phyloP scores from a whole-genome alignment of 108 stramenopile species.

The Fragilaria crotonensis region DNA sequence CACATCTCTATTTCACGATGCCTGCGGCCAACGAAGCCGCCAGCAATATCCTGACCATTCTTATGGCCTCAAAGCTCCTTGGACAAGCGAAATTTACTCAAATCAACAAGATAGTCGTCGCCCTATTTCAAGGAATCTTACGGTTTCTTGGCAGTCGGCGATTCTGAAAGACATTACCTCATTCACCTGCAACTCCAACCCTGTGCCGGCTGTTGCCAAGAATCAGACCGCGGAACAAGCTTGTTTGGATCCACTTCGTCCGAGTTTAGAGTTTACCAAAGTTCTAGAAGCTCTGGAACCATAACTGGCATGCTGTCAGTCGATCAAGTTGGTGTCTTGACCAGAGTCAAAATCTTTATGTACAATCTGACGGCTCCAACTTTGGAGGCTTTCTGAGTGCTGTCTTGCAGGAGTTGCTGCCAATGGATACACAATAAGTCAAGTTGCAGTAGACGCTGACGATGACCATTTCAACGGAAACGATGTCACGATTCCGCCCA shows the following conservation, averaged over 20 bases:
- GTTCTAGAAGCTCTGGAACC: conserved; percentile 20
- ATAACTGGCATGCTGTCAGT: conserved; percentile 76
- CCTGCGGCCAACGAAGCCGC: conserved; percentile 76
- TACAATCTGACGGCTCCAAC: conserved; percentile 48
- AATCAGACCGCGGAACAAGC: conserved; percentile 38
- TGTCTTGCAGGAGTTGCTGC: conserved; percentile 49
- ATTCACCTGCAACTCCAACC: conserved; percentile 44
- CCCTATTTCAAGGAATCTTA: conserved; percentile 73
- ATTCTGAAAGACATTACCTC: conserved; percentile 63
- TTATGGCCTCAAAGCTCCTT: conserved; percentile 70
- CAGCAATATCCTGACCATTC: conserved; percentile 60
- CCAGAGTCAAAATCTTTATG: conserved; percentile 49
- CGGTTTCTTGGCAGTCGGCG: conserved; percentile 67
- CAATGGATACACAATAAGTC: conserved; percentile 25
- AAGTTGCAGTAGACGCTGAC: conserved; percentile 35
- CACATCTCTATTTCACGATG: conserved; percentile 82
- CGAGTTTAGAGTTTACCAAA: conserved; percentile 64
- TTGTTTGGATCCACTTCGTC: conserved; percentile 67
- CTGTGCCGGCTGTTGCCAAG: conserved; percentile 44
- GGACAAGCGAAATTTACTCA: conserved; percentile 60
- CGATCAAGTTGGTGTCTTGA: conserved; percentile 71
- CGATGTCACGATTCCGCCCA: conserved; percentile 64
- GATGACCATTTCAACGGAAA: conserved; percentile 28
- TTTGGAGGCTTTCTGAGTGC: conserved; percentile 55
- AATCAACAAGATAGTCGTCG: conserved; percentile 64